Evolutionary conservation across 371 early-diverging fungal species (phyloP).

Genomic region (Mortierella sp.): DNA sequence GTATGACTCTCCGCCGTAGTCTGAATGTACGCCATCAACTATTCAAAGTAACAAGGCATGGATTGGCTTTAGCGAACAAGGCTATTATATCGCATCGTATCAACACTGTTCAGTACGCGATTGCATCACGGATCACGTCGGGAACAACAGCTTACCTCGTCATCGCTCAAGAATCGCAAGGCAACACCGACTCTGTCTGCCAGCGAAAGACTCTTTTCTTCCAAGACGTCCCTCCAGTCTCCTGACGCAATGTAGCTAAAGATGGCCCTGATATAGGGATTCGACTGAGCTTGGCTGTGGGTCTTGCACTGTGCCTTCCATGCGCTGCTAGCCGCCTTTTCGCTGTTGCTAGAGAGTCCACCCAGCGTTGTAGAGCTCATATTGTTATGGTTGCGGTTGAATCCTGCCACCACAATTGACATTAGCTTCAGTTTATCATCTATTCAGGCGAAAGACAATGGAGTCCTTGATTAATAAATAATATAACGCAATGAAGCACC

Average conservation of each 20-base stretch:
- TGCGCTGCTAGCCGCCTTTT: slow-evolving; percentile 52
- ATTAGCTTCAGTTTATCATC: slow-evolving; percentile 85
- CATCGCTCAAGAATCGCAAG: slow-evolving; percentile 80
- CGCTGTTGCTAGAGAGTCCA: slow-evolving; percentile 46
- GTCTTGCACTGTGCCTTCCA: slow-evolving; percentile 77
- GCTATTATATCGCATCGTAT: too few species aligned
- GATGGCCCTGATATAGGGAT: slow-evolving; percentile 84
- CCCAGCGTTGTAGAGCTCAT: slow-evolving; percentile 25
- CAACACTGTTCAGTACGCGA: not conserved
- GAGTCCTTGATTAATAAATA: not conserved
- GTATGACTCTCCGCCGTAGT: slow-evolving; percentile 64
- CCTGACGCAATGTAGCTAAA: slow-evolving; percentile 84
- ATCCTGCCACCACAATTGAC: slow-evolving; percentile 83
- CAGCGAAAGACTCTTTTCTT: slow-evolving; percentile 69
- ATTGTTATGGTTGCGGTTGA: slow-evolving; percentile 48
- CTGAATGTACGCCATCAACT: slow-evolving; percentile 70
- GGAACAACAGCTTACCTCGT: slow-evolving; percentile 61
- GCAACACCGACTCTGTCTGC: slow-evolving; percentile 86
- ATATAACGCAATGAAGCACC: not conserved
- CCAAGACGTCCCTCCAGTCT: slow-evolving; percentile 80
- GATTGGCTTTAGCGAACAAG: not conserved
- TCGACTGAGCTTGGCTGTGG: slow-evolving; percentile 72
- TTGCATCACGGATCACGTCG: not conserved
- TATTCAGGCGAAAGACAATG: slow-evolving; percentile 25
- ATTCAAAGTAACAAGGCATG: slow-evolving; percentile 12